A percentile compares a stretch with the other conserved stretches of the same genome.
These are phyloP conservation scores for Sugiyamaella marilandica DNA, from an alignment of 805 yeast species.

Conservation along the genomic window DNA sequence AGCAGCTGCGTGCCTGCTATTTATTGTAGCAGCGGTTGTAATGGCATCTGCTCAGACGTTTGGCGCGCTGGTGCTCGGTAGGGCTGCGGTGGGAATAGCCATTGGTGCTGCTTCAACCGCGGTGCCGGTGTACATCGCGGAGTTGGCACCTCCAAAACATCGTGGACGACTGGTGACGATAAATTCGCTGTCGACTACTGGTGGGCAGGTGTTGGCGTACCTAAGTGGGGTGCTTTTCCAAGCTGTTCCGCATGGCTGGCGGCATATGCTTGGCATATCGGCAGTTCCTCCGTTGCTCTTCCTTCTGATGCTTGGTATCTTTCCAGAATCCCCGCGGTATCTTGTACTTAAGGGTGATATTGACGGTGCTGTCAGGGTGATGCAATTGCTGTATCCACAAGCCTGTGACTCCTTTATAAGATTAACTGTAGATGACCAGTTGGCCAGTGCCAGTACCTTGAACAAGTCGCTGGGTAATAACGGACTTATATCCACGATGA, in stretches of 20 bases:
- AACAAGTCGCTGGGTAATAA: background rate
- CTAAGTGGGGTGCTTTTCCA: slow-evolving; percentile 75
- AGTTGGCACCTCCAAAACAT: slow-evolving; percentile 36
- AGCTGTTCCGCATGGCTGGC: slow-evolving; percentile 78
- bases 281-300: slow-evolving; percentile 85
- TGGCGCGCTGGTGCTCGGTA: slow-evolving; percentile 85
- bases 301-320: slow-evolving; percentile 64
- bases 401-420: slow-evolving; percentile 61
- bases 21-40: slow-evolving; percentile 74
- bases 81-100: slow-evolving; percentile 64
- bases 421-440: slow-evolving; percentile 61
- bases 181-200: slow-evolving; percentile 84
- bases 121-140: slow-evolving; percentile 56
- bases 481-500: background rate
- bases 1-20: slow-evolving; percentile 73
- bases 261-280: slow-evolving; percentile 84
- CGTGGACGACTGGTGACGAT: slow-evolving; percentile 43
- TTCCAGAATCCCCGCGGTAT: slow-evolving; percentile 94
- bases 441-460: slow-evolving; percentile 21
- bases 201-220: slow-evolving; percentile 93
- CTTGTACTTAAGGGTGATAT: slow-evolving; percentile 64
- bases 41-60: slow-evolving; percentile 76
- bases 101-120: slow-evolving; percentile 69
- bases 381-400: slow-evolving; percentile 56
- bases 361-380: slow-evolving; percentile 64